Percentiles rank a stretch among this genome's conserved stretches.
phyloP scores from a whole-genome alignment of 2,329 filamentous ascomycete species.

The Talaromyces sp. region DNA sequence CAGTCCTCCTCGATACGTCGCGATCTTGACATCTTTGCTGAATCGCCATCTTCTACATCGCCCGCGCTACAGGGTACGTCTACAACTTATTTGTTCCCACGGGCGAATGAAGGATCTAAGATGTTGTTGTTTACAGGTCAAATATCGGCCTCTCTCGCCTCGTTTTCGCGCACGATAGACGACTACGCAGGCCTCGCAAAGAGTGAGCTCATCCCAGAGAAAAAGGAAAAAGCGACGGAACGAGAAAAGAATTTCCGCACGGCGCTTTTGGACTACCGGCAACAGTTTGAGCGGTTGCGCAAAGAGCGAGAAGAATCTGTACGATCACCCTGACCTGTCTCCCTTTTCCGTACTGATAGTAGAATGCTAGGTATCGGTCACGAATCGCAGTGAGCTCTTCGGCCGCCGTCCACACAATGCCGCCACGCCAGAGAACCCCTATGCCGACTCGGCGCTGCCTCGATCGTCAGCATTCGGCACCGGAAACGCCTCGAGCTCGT shows the following conservation, averaged over 20 bases:
- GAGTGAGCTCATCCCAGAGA: conserved; percentile 82
- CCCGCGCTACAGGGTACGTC: conserved; percentile 55
- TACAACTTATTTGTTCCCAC: not conserved
- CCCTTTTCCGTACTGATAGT: not conserved
- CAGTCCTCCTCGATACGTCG: conserved; percentile 74
- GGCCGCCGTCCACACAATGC: conserved; percentile 74
- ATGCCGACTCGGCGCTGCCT: conserved; percentile 56
- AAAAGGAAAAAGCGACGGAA: conserved; percentile 85
- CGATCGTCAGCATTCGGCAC: conserved; percentile 37
- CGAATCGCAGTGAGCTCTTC: conserved; percentile 75
- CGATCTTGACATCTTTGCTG: conserved; percentile 66
- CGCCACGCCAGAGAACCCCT: conserved; percentile 88
- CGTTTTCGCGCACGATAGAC: conserved; percentile 84
- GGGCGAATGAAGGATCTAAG: not conserved
- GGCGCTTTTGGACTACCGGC: conserved; percentile 74
- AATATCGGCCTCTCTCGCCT: conserved; percentile 69
- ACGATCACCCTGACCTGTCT: conserved; percentile 17
- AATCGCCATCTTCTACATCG: conserved; percentile 52
- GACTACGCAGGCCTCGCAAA: conserved; percentile 82
- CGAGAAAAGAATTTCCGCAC: conserved; percentile 77
- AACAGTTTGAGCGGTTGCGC: conserved; percentile 72
- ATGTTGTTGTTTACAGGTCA: conserved; percentile 48
- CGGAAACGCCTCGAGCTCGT: conserved; percentile 20
- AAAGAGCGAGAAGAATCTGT: conserved; percentile 68
- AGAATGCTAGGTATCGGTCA: conserved; percentile 46